Evolutionary conservation across 345 rosid genomes (phyloP).

Genomic region (Acer saccharum): DNA sequence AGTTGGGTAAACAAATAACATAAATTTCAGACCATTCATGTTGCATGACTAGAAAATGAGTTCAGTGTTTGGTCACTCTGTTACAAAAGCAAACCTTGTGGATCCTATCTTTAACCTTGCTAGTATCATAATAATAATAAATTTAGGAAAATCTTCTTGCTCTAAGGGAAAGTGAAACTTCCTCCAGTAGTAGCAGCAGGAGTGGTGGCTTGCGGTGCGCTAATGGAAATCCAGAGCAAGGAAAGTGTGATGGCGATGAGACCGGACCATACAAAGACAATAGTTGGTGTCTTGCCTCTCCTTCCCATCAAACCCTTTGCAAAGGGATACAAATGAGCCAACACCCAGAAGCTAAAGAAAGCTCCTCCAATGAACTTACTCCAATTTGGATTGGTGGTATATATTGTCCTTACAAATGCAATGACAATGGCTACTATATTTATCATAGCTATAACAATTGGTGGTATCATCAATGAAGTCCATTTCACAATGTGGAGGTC

Average conservation of each 20-base stretch:
- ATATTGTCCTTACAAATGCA: constrained; percentile 72
- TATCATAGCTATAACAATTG: constrained; percentile 86
- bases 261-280: constrained; percentile 93
- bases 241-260: constrained; percentile 87
- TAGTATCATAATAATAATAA: not conserved
- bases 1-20: not conserved
- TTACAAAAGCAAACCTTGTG: not conserved
- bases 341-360: constrained; percentile 93
- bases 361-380: constrained; percentile 91
- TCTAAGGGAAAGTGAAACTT: constrained; percentile 65
- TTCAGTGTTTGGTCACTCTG: not conserved
- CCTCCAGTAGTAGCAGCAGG: constrained; percentile 37
- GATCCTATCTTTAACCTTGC: not conserved
- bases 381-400: constrained; percentile 69
- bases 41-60: not conserved
- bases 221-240: constrained; percentile 75
- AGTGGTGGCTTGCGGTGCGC: constrained; percentile 40
- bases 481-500: constrained; percentile 86
- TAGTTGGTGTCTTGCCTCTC: constrained; percentile 89
- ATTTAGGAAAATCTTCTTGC: not conserved
- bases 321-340: constrained; percentile 91
- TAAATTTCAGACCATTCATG: not conserved
- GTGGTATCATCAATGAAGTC: constrained; percentile 89
- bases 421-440: constrained; percentile 73
- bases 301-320: constrained; percentile 98